Base-by-base conservation (phyloP, 768 basidiomycete genomes). In the Xerocomus potaroensis region DNA sequence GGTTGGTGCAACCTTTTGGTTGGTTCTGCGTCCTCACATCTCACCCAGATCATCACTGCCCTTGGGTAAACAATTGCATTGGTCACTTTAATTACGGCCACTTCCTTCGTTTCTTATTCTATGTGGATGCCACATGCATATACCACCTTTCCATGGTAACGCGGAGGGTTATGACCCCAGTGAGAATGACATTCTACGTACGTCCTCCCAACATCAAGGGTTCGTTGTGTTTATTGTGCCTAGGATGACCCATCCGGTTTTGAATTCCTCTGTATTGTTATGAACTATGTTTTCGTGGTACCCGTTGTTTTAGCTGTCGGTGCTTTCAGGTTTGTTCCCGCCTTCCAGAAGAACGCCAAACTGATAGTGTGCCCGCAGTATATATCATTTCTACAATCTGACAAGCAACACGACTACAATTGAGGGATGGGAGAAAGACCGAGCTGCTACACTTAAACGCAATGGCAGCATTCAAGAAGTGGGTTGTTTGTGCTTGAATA, bases 351-450 rank as follows among this genome's bases (percentile, higher is more conserved):
- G 23, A 43, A 41, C 45, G 15, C 37, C 23, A 7, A n/a, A 29
- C 46, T 67, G 27, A 66, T 27, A 26, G n/a, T n/a, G 12, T 1
- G 42, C 32, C 37, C 14, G 8, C 55, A 92, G 91, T 43, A 47
- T 97, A 18, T 98, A 93, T 60, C 96, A 98, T 55, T 80, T 94
- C 52, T 87, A 84, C 59, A 74, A 78, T 41, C 64, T 97, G 22
- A 56, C 77, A 6, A 76, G 76, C 9, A 99, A 99, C 65, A 81
- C 84, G 2, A 99, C 95, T 1, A 98, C 96, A 1, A 97, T 99
- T 41, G 96, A 99, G 69, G 83, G 87, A 0, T 95, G 91, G 90
- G 96, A 99, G 66, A 98, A 98, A 68, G 93, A 98, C 60, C 94
- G 87, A 66, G 91, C 82, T 1, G 86, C 92, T 5, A 87, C 81